A percentile compares a stretch with the other conserved stretches of the same genome.
phyloP scores from a whole-genome alignment of 169 alveolate species.

The Cryptosporidium bovis region DNA sequence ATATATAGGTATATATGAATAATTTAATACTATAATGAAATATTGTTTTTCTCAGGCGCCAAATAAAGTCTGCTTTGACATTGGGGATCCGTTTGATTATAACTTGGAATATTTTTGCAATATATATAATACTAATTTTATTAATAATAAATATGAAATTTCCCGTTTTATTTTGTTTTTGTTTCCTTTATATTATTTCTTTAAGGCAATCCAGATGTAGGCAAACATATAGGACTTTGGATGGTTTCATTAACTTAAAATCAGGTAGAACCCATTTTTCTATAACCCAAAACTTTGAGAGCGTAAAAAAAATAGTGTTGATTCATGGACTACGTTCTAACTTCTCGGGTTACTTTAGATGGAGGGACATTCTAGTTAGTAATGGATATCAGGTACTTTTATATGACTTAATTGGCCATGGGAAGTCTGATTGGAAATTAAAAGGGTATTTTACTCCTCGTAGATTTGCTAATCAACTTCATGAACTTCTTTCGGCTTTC shows the following conservation, averaged over 20 bases:
- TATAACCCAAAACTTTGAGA: not conserved
- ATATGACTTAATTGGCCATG: slow-evolving; percentile 66
- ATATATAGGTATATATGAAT: too few species aligned
- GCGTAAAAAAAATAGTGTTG: slow-evolving; percentile 7
- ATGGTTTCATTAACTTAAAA: not conserved
- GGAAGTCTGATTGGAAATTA: slow-evolving; percentile 37
- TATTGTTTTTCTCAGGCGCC: too few species aligned
- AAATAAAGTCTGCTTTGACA: too few species aligned
- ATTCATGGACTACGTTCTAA: slow-evolving; percentile 19
- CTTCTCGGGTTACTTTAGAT: not conserved
- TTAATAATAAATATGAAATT: not conserved
- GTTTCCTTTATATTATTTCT: not conserved
- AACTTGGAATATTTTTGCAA: too few species aligned
- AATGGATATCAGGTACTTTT: slow-evolving; percentile 29
- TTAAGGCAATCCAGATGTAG: not conserved
- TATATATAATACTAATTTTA: too few species aligned
- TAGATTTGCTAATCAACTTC: slow-evolving; percentile 13
- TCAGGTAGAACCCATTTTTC: slow-evolving; percentile 31
- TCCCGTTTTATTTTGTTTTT: not conserved
- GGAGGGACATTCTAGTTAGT: slow-evolving; percentile 6
- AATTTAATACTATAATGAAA: too few species aligned
- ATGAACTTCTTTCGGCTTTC: not conserved
- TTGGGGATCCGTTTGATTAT: too few species aligned
- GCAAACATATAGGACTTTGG: not conserved
- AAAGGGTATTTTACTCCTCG: slow-evolving; percentile 16